Conservation (phyloP, 257 asterid species). For the Solanum chaucha region DNA sequence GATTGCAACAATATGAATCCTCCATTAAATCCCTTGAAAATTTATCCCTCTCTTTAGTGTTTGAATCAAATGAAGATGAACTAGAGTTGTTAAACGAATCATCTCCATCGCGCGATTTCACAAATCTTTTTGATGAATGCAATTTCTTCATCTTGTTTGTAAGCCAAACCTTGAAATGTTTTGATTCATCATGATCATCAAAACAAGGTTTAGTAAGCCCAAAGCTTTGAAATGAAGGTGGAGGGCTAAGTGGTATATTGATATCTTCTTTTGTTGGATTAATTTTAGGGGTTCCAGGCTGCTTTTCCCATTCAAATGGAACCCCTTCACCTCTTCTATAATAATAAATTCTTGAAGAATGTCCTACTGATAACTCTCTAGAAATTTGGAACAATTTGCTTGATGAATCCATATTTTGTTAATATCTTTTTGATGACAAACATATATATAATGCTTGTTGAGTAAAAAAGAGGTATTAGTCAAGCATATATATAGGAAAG, state of each 20-base stretch:
- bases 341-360: constrained; percentile 44
- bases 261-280: constrained; percentile 30
- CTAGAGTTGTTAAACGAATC: constrained; percentile 14
- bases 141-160: constrained; percentile 9
- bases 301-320: constrained; percentile 72
- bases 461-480: not conserved
- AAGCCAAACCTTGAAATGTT: constrained; percentile 10
- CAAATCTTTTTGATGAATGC: not conserved
- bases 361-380: constrained; percentile 33
- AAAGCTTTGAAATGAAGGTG: constrained; percentile 46
- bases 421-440: not conserved
- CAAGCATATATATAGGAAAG: not conserved
- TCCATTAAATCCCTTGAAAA: constrained; percentile 15
- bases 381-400: constrained; percentile 23
- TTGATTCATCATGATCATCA: constrained; percentile 9
- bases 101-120: not conserved
- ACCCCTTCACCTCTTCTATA: constrained; percentile 49
- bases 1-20: constrained; percentile 33
- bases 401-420: constrained; percentile 11
- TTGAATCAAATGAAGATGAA: constrained; percentile 23
- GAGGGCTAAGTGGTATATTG: constrained; percentile 49
- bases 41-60: constrained; percentile 2
- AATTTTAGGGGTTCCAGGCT: constrained; percentile 53
- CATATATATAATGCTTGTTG: not conserved
- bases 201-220: constrained; percentile 39